Percentiles rank a stretch among this genome's conserved stretches.
phyloP scores from a whole-genome alignment of 352 stramenopile genomes.

The Pythium periplocum region DNA sequence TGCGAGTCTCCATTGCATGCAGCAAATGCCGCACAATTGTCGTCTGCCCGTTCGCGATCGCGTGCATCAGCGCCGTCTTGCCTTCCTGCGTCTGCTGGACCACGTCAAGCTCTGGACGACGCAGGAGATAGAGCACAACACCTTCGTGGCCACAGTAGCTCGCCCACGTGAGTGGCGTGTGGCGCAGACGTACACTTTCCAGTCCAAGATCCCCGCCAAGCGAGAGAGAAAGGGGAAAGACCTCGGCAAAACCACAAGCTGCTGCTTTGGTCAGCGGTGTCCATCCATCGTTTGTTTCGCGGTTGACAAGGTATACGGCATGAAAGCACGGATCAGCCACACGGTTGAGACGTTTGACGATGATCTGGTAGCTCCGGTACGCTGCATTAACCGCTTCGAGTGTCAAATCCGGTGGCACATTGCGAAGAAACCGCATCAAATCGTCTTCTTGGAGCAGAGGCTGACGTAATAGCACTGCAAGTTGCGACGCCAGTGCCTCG shows the following conservation, averaged over 20 bases:
- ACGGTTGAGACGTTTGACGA: neutral
- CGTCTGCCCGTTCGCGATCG: conserved; percentile 42
- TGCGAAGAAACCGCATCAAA: conserved; percentile 30
- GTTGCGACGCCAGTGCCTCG: conserved; percentile 20
- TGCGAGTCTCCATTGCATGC: conserved; percentile 26
- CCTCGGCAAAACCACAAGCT: conserved; percentile 35
- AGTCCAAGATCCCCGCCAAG: conserved; percentile 37
- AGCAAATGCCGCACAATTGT: conserved; percentile 57
- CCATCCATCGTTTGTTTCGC: conserved; percentile 61
- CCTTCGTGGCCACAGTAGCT: conserved; percentile 67
- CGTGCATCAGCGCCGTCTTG: conserved; percentile 68
- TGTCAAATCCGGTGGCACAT: conserved; percentile 1
- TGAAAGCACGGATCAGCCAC: neutral
- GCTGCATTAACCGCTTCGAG: neutral
- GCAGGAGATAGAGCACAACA: conserved; percentile 47
- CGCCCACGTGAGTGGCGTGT: conserved; percentile 74
- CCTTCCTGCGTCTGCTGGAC: conserved; percentile 42
- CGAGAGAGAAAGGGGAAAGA: conserved; percentile 32
- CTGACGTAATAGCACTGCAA: conserved; percentile 26
- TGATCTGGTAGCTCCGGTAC: neutral
- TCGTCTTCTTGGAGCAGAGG: conserved; percentile 37
- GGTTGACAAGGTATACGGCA: conserved; percentile 35
- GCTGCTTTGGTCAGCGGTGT: conserved; percentile 64
- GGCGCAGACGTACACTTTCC: conserved; percentile 43
- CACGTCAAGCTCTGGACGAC: conserved; percentile 21